Percentiles rank a stretch among this genome's conserved stretches.
These are phyloP conservation scores for Chlorella sp. DNA, from an alignment of 139 green algal species.

Conservation along the genomic window DNA sequence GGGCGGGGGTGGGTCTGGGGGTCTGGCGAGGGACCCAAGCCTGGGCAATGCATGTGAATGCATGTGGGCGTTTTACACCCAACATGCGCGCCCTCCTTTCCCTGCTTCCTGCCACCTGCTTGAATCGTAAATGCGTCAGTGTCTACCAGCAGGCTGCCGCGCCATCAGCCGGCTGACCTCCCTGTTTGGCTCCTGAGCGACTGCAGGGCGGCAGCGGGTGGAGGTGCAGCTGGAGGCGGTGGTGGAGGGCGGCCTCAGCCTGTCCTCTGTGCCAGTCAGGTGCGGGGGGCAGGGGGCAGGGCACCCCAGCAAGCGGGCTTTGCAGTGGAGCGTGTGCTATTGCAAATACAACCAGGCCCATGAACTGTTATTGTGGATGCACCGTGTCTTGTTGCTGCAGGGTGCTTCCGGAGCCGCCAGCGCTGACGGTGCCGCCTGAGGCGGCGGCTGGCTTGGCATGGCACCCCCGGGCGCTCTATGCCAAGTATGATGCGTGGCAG, in stretches of 20 bases:
- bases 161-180: too few relatives aligned
- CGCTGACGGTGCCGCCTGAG: conserved; percentile 8
- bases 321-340: background rate
- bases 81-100: too few relatives aligned
- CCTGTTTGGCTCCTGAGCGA: background rate
- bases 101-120: too few relatives aligned
- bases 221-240: conserved; percentile 29
- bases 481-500: conserved; percentile 7
- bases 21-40: too few relatives aligned
- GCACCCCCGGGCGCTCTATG: conserved; percentile 6
- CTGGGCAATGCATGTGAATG: too few relatives aligned
- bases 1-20: too few relatives aligned
- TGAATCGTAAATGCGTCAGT: too few relatives aligned
- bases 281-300: background rate
- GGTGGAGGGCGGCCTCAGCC: background rate
- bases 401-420: conserved; percentile 15
- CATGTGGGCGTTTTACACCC: too few relatives aligned
- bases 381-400: background rate
- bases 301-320: background rate
- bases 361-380: too few relatives aligned
- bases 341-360: too few relatives aligned
- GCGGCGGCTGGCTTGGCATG: conserved; percentile 3
- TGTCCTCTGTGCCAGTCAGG: conserved; percentile 23
- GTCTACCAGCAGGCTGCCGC: too few relatives aligned
- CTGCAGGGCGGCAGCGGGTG: conserved; percentile 27